Evolutionary conservation across 345 rosid species (phyloP), one percentile per base, ranked within the genome.

Genomic region (Odontarrhena argentea): DNA sequence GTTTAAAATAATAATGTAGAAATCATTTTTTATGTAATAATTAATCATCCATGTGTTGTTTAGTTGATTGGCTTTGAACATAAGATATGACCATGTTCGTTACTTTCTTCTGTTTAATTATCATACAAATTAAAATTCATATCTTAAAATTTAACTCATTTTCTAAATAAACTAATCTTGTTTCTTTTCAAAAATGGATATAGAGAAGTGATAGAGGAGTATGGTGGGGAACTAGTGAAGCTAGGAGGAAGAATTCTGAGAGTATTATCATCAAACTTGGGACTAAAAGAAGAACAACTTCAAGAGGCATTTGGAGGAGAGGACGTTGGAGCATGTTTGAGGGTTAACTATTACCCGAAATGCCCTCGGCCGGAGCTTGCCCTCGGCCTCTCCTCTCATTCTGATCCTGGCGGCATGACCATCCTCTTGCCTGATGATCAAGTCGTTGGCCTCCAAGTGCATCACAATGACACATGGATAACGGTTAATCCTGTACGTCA

Each of bases 331-430:
- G 91, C 96, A 4, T 91, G 97, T 67, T 14, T 91, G 32, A 83
- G 96, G 76, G 86, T 85, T 14, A 94, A 91, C 35, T 94, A 84
- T 70, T 94, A 91, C 67, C 97, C 99, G 0, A 91, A 81, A 55
- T 94, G 99, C 52, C 99, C 97, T 1, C 89, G 86, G 28, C 97
- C 99, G 1, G 91, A 87, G 46, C 63, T 94, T 51, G 76, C 98
- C 4, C 87, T 90, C 1, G 97, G 98, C 4, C 76, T 91, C 35
- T 91, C 98, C 0, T 73, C 96, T 0, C 98, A 93, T 72, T 90
- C 98, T 2, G 98, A 93, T 52, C 97, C 98, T 1, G 97, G 97
- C 2, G 97, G 97, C 63, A 40, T 91, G 77, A 93, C 98, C 43
- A 34, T 93, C 25, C 84, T 93, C 49, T 72, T 91, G 52, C 95